Conservation (phyloP, 805 yeast genomes). For the Wickerhamomyces tratensis region DNA sequence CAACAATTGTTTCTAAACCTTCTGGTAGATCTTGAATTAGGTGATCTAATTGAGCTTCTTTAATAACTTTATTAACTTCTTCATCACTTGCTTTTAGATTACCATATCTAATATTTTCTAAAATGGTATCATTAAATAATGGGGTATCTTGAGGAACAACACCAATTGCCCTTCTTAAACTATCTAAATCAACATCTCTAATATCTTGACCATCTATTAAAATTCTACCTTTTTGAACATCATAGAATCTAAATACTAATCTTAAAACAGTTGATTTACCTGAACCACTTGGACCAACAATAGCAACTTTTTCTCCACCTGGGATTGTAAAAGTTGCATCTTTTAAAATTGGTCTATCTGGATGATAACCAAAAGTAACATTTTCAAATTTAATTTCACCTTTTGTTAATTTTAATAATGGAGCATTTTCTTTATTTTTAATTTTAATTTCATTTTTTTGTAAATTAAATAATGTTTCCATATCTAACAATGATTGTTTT, state of each 20-base stretch:
- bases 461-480: constrained; percentile 88
- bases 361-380: constrained; percentile 87
- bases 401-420: constrained; percentile 40
- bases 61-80: constrained; percentile 56
- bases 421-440: constrained; percentile 51
- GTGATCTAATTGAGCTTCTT: constrained; percentile 57
- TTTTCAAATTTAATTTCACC: constrained; percentile 81
- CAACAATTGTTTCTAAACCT: constrained; percentile 80
- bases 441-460: constrained; percentile 68
- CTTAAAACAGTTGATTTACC: constrained; percentile 89
- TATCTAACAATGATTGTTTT: constrained; percentile 86
- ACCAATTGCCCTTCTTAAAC: constrained; percentile 67
- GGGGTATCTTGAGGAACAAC: constrained; percentile 99
- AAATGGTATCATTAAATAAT: constrained; percentile 79
- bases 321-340: constrained; percentile 82
- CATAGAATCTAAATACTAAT: constrained; percentile 84
- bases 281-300: constrained; percentile 94
- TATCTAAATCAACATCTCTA: constrained; percentile 60
- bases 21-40: constrained; percentile 69
- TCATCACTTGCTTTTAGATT: constrained; percentile 61
- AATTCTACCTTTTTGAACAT: constrained; percentile 68
- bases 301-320: constrained; percentile 84
- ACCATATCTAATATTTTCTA: constrained; percentile 86
- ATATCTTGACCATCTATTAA: constrained; percentile 86
- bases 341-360: constrained; percentile 74